Evolutionary conservation across 768 basidiomycete genomes (phyloP).

Genomic region (Lentinula sp.): DNA sequence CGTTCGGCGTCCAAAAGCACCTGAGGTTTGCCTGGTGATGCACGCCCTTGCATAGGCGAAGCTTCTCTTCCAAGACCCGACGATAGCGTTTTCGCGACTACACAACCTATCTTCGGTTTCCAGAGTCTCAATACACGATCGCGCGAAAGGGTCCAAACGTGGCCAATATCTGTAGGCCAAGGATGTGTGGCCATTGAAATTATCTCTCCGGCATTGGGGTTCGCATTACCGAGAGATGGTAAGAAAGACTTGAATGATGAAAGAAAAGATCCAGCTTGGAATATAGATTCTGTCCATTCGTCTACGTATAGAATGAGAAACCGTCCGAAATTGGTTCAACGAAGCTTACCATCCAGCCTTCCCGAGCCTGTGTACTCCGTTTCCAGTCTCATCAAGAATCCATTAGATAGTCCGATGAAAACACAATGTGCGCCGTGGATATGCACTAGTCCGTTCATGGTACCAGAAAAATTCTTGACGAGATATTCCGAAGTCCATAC

Average conservation of each 20-base stretch:
- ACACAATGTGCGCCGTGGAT: slow-evolving; percentile 63
- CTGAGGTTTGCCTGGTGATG: slow-evolving; percentile 29
- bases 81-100: slow-evolving; percentile 54
- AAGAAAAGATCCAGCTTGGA: slow-evolving; percentile 54
- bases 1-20: slow-evolving; percentile 52
- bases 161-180: slow-evolving; percentile 67
- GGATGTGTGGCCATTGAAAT: slow-evolving; percentile 69
- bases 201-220: slow-evolving; percentile 49
- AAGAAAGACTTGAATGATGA: slow-evolving; percentile 63
- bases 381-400: slow-evolving; percentile 65
- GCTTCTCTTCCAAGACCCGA: slow-evolving; percentile 24
- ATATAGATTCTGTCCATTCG: slow-evolving; percentile 63
- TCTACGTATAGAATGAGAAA: slow-evolving; percentile 31
- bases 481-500: slow-evolving; percentile 66
- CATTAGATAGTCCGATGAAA: slow-evolving; percentile 54
- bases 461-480: slow-evolving; percentile 46
- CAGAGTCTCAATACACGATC: slow-evolving; percentile 83
- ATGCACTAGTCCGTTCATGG: slow-evolving; percentile 45
- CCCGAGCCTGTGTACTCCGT: slow-evolving; percentile 51
- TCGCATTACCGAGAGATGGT: slow-evolving; percentile 38
- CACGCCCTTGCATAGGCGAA: slow-evolving; percentile 23
- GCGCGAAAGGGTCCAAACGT: slow-evolving; percentile 82
- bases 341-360: slow-evolving; percentile 48
- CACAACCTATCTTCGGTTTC: slow-evolving; percentile 71
- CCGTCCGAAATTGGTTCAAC: neutral